Percentiles rank a stretch among this genome's conserved stretches.
phyloP scores from a whole-genome alignment of 345 rosid species.

The Eucalyptus coolabah region DNA sequence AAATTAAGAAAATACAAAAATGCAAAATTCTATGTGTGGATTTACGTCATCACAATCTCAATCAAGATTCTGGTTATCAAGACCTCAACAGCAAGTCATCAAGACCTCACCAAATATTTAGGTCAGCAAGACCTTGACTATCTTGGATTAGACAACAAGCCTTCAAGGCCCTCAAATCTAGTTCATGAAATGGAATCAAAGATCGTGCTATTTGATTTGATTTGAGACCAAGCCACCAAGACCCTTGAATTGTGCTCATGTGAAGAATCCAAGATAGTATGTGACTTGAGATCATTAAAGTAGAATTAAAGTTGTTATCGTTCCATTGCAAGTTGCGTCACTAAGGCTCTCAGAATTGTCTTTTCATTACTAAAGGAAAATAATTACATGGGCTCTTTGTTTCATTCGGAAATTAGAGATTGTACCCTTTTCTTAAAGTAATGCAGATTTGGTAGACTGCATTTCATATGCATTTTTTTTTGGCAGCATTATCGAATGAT shows the following conservation, averaged over 20 bases:
- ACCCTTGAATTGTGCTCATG: background rate
- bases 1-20: background rate
- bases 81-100: background rate
- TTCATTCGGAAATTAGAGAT: too few relatives aligned
- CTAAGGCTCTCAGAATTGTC: too few relatives aligned
- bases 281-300: too few relatives aligned
- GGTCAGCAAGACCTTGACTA: background rate
- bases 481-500: too few relatives aligned
- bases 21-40: background rate
- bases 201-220: background rate
- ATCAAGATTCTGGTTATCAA: background rate
- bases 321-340: too few relatives aligned
- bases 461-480: too few relatives aligned
- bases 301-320: too few relatives aligned
- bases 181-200: background rate
- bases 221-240: background rate
- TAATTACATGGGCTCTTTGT: too few relatives aligned
- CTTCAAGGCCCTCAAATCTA: background rate
- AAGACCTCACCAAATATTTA: background rate
- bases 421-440: too few relatives aligned
- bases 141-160: background rate
- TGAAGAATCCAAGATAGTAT: too few relatives aligned
- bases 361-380: too few relatives aligned
- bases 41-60: background rate
- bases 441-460: too few relatives aligned